Percentiles rank a stretch among this genome's conserved stretches.
phyloP scores from a whole-genome alignment of 805 yeast genomes.

The Saccharomycopsis babjevae region DNA sequence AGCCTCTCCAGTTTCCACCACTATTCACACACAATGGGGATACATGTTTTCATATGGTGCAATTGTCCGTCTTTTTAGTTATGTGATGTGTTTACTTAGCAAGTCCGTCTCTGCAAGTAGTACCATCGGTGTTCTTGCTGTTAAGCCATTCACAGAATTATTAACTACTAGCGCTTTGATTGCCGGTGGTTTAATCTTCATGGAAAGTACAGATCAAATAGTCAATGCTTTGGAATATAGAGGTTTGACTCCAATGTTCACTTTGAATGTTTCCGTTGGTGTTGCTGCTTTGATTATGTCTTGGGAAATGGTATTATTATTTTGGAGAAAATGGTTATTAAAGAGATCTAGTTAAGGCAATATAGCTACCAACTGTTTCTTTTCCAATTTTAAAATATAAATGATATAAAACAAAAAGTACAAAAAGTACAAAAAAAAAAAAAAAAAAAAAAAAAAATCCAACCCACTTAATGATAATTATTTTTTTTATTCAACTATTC shows the following conservation, averaged over 20 bases:
- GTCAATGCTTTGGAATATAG: constrained; percentile 72
- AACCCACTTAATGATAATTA: not conserved
- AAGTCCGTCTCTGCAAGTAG: constrained; percentile 16
- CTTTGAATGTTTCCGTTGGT: constrained; percentile 80
- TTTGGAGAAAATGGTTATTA: constrained; percentile 37
- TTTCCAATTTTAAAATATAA: not conserved
- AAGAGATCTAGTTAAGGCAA: not conserved
- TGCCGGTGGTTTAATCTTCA: constrained; percentile 84
- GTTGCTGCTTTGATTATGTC: constrained; percentile 70
- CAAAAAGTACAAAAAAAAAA: not conserved
- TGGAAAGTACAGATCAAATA: constrained; percentile 84
- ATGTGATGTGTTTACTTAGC: constrained; percentile 40
- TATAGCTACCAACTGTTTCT: not conserved
- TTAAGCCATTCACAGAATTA: constrained; percentile 81
- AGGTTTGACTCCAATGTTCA: constrained; percentile 83
- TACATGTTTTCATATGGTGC: constrained; percentile 73
- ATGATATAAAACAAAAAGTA: not conserved
- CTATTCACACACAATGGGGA: constrained; percentile 91
- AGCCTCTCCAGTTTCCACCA: constrained; percentile 66
- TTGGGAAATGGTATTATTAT: constrained; percentile 69
- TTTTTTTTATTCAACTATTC: not conserved
- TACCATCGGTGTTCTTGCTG: constrained; percentile 21
- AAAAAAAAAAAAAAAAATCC: not conserved
- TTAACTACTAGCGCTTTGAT: constrained; percentile 68
- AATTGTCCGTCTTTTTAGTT: constrained; percentile 59